Base-by-base conservation (phyloP, 768 basidiomycete species). In the Aureoboletus auriporus region DNA sequence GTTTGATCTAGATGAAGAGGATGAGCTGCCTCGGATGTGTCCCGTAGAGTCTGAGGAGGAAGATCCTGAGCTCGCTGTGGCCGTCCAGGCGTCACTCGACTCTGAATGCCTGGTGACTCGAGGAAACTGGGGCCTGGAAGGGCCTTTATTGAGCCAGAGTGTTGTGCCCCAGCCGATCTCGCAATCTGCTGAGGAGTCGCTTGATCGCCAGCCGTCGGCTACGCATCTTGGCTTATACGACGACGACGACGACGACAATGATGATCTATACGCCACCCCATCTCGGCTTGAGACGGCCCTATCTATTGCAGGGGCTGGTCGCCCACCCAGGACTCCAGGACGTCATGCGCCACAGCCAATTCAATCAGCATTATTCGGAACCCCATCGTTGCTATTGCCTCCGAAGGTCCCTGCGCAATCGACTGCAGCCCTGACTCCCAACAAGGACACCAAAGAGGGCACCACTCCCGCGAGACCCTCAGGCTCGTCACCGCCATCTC, bases 211-310 rank as follows among this genome's bases (percentile, higher is more conserved):
- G 29, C 27, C 45, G 30, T 20, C 47, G 11, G 23, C 53, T 45
- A 31, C 43, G 5, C 53, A 9, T 35, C 31, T 39, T 35, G 33
- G 27, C 8, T n/a, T 44, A 16, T 38, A 57, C 27, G 52, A 62
- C 39, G 68, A 70, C 12, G 73, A 74, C 30, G 74, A 78, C 8
- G 77, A 62, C 39, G 68, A 70, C 12, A 73, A 74, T 29, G 74
- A 78, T 8, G 77, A 82, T 42, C 64, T 79, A 16, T 74, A 75
- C 20, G 67, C 75, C 29, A 75, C 76, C 3, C 82, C 76, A 1
- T 73, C 74, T 17, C 74, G 82, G 16, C 66, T 88, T n/a, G 82
- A 83, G 56, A 84, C 84, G 1, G 82, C 77, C 1, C 64, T 89
- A 27, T 75, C 84, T 9, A 80, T 89, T 37, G 87, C 79, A 14